These are phyloP conservation scores for Pseudopediastrum boryanum DNA, from an alignment of 139 green algal genomes.

Conservation along the genomic window DNA sequence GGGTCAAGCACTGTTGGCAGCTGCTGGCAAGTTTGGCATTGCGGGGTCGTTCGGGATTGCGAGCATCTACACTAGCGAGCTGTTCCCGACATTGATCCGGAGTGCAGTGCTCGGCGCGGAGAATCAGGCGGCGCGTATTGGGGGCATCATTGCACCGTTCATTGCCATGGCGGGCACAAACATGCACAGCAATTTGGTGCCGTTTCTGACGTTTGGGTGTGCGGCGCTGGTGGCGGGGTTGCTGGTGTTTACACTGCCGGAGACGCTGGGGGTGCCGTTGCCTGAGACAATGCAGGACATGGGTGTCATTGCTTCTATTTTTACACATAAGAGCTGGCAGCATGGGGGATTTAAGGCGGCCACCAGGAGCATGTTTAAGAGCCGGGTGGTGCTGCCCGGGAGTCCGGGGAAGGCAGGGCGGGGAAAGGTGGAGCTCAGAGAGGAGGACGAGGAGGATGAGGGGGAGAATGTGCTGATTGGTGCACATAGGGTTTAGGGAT, in stretches of 20 bases:
- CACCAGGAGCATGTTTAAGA: conserved; percentile 34
- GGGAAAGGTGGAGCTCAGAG: no score
- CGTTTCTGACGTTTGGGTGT: conserved; percentile 50
- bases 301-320: conserved; percentile 47
- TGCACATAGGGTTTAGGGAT: no score
- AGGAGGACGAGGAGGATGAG: no score
- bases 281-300: conserved; percentile 58
- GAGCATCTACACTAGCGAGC: conserved; percentile 52
- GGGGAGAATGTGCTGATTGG: no score
- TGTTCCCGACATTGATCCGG: conserved; percentile 53
- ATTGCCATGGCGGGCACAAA: conserved; percentile 46
- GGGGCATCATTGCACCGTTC: conserved; percentile 54
- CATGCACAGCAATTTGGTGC: conserved; percentile 20
- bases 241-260: conserved; percentile 55
- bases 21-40: conserved; percentile 53
- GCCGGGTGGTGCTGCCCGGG: neutral
- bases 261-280: conserved; percentile 52
- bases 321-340: conserved; percentile 38
- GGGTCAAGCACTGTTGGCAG: conserved; percentile 31
- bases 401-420: no score
- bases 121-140: conserved; percentile 45
- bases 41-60: conserved; percentile 51
- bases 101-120: conserved; percentile 42
- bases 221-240: conserved; percentile 32
- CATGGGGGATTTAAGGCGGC: conserved; percentile 14